Conservation (phyloP, 2,329 filamentous ascomycete species). For the Diaporthe velutina region DNA sequence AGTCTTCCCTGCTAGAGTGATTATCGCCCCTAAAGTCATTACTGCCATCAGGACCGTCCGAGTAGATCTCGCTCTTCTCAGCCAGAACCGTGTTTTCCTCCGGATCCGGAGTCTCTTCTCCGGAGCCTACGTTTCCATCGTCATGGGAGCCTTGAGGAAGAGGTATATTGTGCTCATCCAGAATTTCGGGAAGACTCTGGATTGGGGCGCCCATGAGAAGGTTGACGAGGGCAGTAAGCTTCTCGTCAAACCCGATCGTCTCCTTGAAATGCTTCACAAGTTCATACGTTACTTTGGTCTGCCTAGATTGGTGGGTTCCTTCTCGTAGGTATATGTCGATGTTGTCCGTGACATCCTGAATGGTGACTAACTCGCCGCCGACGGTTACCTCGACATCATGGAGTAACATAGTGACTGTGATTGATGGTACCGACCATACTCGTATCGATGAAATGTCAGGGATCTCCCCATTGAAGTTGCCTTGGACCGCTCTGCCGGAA, state of each 20-base stretch:
- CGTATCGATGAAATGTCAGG: background rate
- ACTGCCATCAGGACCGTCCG: background rate
- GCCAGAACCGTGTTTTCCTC: background rate
- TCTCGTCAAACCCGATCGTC: background rate
- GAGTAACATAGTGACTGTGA: background rate
- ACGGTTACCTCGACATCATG: background rate
- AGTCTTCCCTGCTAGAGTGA: background rate
- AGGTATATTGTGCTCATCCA: background rate
- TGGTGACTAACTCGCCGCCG: background rate
- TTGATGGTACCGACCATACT: slow-evolving; percentile 11
- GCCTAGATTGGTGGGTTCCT: background rate
- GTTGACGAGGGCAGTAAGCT: background rate
- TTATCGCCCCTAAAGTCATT: no score
- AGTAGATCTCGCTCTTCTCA: background rate
- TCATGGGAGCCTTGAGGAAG: background rate
- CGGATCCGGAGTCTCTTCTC: background rate
- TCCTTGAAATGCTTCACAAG: background rate
- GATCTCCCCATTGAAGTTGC: background rate
- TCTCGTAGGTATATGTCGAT: background rate
- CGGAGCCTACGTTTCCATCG: background rate
- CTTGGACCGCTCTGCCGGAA: background rate
- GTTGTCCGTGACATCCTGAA: background rate
- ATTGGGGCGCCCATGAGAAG: background rate
- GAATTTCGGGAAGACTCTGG: background rate
- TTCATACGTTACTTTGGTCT: background rate